Evolutionary conservation across 176 grass and related monocot species (phyloP), one percentile per base, ranked within the genome.

Genomic region (Paspalum notatum): DNA sequence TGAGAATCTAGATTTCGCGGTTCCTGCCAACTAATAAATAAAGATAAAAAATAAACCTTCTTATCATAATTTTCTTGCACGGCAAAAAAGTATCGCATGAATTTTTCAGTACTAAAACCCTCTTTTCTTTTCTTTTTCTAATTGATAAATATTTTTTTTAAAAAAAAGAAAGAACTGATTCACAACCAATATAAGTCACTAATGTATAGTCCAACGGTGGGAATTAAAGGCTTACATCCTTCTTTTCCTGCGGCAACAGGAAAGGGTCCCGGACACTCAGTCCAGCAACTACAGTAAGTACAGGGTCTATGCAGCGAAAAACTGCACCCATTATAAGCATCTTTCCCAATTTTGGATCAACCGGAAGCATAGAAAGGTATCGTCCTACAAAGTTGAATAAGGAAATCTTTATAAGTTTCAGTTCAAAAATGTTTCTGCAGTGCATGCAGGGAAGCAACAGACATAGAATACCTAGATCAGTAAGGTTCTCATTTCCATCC

Each of bases 291-390:
- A 95, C 72, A 6, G 96, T 95, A 55, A 98, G 84, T 84, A 98
- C 55, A 79, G 96, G 96, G 81, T 98, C 92, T 49, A 98, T 80
- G 82, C 96, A 98, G 63, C 82, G 84, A 60, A 98, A 98, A 79
- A 98, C 88, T 80, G 90, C 84, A 82, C 96, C 96, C 92, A 98
- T 98, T 66, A 95, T 91, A 81, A 98, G 92, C 95, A 98, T 98
- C 84, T 98, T 98, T 77, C 95, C 92, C 68, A 98, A 75, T 82
- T 98, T 98, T 1, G 92, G 95, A 88, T 95, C 95, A 83, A 98
- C 90, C 53, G 95, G 95, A 95, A 98, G 92, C 84, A 95, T 91
- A 78, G 95, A 95, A 66, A 98, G 86, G 84, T 88, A 98, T 68
- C 68, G 89, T 51, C 92, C 95, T 98, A 66, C 78, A 90, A 88